These are phyloP conservation scores for Styphnolobium japonicum DNA, from an alignment of 306 rosid genomes.

Conservation along the genomic window DNA sequence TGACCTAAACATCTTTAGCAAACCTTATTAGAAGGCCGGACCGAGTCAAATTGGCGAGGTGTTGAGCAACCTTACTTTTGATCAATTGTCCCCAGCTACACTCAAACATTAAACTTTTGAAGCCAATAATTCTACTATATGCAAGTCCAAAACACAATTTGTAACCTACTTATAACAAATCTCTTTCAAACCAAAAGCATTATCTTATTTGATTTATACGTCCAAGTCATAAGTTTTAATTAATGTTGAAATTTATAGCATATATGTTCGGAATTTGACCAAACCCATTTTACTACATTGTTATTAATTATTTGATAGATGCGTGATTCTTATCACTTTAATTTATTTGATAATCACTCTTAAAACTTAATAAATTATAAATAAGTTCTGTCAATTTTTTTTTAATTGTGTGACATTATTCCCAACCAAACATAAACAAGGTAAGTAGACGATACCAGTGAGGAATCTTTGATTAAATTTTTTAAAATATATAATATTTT, in stretches of 20 bases:
- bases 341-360: too few relatives aligned
- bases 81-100: too few relatives aligned
- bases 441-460: background rate
- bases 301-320: too few relatives aligned
- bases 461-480: background rate
- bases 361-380: too few relatives aligned
- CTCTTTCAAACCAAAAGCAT: background rate
- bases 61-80: too few relatives aligned
- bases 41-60: too few relatives aligned
- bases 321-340: too few relatives aligned
- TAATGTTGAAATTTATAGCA: too few relatives aligned
- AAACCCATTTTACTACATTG: background rate
- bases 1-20: too few relatives aligned
- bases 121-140: background rate
- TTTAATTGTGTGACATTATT: too few relatives aligned
- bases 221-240: background rate
- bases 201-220: background rate
- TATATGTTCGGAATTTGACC: background rate
- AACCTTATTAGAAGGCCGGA: too few relatives aligned
- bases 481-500: background rate
- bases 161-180: background rate
- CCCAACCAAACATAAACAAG: background rate
- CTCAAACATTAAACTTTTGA: background rate
- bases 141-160: background rate
- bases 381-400: too few relatives aligned